Evolutionary conservation across 1,284 basidiomycete genomes (phyloP), one percentile per base, ranked within the genome.

Genomic region (Tilletia setariae): DNA sequence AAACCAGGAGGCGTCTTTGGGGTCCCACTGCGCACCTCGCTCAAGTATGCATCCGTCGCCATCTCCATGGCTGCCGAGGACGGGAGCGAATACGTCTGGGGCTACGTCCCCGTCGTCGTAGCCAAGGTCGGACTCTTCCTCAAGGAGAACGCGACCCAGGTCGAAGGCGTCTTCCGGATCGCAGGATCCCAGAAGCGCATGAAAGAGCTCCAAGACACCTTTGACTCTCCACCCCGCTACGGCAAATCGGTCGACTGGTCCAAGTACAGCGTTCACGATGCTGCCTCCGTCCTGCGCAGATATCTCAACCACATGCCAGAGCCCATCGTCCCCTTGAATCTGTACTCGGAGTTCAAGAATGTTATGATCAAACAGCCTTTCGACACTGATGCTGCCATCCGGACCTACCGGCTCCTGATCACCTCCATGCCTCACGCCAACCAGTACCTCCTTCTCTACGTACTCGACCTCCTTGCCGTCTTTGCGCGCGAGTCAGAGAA

Each of bases 261-360:
- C 76, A 86, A 87, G 23, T 98, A 90, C 84, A 96, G 91, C 42
- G 88, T 94, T 1, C 95, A 98, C 83, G 95, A 98, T 82, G 93
- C 96, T 63, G 95, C 95, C 21, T 95, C 92, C 76, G 93, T 98
- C 65, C 92, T 98, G 80, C 88, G 95, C 69, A 86, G 95, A 84
- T 98, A 94, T 84, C 88, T 98, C 70, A 98, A 94, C 6, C 91
- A 91, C 80, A 93, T 98, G 91, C 94, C 95, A 42, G 92, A 94
- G 84, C 91, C 93, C 59, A 91, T 94, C 74, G 92, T 95, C 83
- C 93, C 92, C 23, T 86, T 90, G 74, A 88, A 90, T 77, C 89
- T 93, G 85, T 98, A 97, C 83, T 89, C 91, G 80, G 86, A 89
- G 73, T 96, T 97, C 84, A 90, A 93, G 69, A 89, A 91, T 79